phyloP scores from a whole-genome alignment of 108 stramenopile genomes.

The Nitzschia inconspicua region DNA sequence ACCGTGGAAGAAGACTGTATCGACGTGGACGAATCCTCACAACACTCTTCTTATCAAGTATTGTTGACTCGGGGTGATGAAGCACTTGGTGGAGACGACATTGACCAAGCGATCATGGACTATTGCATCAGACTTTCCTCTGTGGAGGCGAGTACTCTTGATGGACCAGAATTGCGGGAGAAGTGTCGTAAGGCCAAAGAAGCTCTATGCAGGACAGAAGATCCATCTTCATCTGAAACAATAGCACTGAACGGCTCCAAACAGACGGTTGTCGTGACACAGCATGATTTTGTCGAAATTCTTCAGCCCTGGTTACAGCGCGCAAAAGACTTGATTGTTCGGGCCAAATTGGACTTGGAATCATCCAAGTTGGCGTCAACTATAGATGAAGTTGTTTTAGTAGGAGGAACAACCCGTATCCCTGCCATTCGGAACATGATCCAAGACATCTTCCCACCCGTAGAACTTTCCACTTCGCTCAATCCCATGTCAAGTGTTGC shows the following conservation, averaged over 20 bases:
- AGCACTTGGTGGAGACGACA: conserved; percentile 77
- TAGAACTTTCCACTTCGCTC: conserved; percentile 63
- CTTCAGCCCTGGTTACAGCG: conserved; percentile 24
- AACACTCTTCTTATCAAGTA: conserved; percentile 40
- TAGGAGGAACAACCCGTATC: conserved; percentile 76
- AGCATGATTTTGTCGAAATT: conserved; percentile 9
- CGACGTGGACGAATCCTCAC: neutral
- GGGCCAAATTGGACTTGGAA: conserved; percentile 23
- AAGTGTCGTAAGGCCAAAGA: conserved; percentile 72
- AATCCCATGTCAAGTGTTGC: conserved; percentile 75
- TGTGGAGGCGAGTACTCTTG: too few species aligned
- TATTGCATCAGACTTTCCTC: conserved; percentile 12
- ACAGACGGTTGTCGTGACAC: conserved; percentile 5
- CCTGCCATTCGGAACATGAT: conserved; percentile 66
- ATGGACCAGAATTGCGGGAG: conserved; percentile 3
- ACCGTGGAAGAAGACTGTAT: conserved; percentile 4
- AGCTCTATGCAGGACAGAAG: conserved; percentile 51
- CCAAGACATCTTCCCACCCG: conserved; percentile 47
- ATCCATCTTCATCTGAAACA: conserved; percentile 22
- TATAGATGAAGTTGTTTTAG: conserved; percentile 76
- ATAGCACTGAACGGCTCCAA: neutral
- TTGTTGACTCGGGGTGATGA: conserved; percentile 62
- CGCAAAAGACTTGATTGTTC: conserved; percentile 19
- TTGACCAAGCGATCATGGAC: conserved; percentile 57
- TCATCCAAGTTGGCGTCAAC: neutral